Evolutionary conservation across 1,139 yeast genomes (phyloP), one percentile per base, ranked within the genome.

Genomic region (Zygosaccharomyces sapae): DNA sequence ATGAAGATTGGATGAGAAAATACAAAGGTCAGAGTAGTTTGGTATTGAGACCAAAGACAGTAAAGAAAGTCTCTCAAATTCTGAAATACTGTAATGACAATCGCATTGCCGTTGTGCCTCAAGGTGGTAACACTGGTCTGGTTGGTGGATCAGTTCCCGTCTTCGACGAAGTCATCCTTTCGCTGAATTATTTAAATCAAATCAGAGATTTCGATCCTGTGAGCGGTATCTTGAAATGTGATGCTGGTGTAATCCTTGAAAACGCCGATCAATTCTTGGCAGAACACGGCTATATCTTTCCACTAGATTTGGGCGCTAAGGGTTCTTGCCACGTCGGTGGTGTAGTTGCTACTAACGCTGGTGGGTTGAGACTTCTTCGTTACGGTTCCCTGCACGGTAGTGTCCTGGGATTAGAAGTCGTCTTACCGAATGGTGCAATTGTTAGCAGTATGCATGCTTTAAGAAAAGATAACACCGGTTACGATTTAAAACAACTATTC

Each of bases 301-400:
- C 98, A 20, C 74, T 90, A 43, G 98, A 90, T 65, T 73, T 90
- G 51, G 98, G 98, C 45, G 97, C 98, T 41, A 90, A 90, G 70
- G 98, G 98, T 13, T 88, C 96, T 2, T 90, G 98, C 67, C 95
- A 88, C 58, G 84, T 90, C 54, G 97, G 97, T 55, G 98, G 97
- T 52, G 87, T 83, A 49, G 95, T 88, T 35, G 96, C 97, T 5
- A 89, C 97, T 16, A 90, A 90, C 65, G 97, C 98, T 4, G 97
- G 98, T 61, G 98, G 98, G 0, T 75, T 90, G 58, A 76, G 97
- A 62, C 72, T 90, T 50, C 72, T 90, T 56, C 77, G 96, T 58
- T 90, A 89, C 63, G 97, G 97, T 1, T 87, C 96, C 5, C 76
- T 90, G 53, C 98, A 90, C 61, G 98, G 98, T 8, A 73, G 87